Conservation (phyloP, 257 asterid genomes). For the Marsdenia floribunda region DNA sequence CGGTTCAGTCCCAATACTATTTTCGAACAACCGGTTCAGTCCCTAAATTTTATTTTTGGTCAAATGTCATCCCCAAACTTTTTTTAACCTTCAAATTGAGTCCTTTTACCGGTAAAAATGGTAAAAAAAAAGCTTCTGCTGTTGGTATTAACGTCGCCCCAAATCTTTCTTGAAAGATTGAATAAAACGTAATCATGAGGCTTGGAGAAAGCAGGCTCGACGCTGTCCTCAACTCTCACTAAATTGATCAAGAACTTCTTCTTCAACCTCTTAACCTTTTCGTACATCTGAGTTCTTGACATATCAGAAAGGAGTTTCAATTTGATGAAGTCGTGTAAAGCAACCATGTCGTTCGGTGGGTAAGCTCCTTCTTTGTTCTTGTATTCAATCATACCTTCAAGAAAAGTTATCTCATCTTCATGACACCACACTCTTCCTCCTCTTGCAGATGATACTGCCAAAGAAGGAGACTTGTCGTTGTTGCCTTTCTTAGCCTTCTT, state of each 20-base stretch:
- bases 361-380: conserved; percentile 28
- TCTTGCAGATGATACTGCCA: background rate
- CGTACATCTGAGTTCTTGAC: conserved; percentile 33
- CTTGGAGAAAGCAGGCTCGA: conserved; percentile 36
- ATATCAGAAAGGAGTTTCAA: conserved; percentile 31
- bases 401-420: conserved; percentile 45
- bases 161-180: conserved; percentile 41
- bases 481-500: background rate
- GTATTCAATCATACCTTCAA: conserved; percentile 49
- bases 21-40: no score
- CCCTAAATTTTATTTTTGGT: no score
- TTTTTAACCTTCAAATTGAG: no score
- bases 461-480: conserved; percentile 12
- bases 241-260: conserved; percentile 34
- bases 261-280: conserved; percentile 42
- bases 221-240: conserved; percentile 27
- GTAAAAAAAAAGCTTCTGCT: no score
- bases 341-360: conserved; percentile 31
- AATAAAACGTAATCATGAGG: conserved; percentile 33
- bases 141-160: conserved; percentile 29
- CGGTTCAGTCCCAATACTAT: no score
- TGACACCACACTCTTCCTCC: conserved; percentile 45
- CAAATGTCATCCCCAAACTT: no score
- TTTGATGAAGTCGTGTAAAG: conserved; percentile 33
- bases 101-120: no score